These are phyloP conservation scores for Pseudomicrostroma phylloplanum DNA, from an alignment of 1,284 basidiomycete genomes.

Conservation along the genomic window DNA sequence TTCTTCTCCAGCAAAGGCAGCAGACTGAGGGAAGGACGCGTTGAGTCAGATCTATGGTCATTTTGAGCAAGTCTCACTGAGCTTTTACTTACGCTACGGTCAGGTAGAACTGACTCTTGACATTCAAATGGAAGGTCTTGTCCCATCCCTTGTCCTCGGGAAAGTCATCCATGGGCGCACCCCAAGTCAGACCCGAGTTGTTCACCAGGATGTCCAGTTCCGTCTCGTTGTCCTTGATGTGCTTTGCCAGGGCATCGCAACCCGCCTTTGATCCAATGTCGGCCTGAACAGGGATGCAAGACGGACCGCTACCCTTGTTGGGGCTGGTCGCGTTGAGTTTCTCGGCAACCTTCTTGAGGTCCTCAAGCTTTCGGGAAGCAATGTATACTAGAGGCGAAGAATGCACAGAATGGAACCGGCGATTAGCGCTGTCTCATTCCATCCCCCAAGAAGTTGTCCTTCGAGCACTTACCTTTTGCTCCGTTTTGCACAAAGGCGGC, in stretches of 20 bases:
- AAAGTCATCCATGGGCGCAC: conserved; percentile 65
- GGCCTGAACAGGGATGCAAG: conserved; percentile 37
- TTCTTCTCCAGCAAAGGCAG: conserved; percentile 38
- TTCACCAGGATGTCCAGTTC: conserved; percentile 57
- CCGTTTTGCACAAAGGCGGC: conserved; percentile 72
- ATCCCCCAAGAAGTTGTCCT: neutral
- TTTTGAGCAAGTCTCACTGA: no score
- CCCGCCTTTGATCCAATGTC: conserved; percentile 63
- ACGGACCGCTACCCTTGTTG: conserved; percentile 3
- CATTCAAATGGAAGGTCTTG: conserved; percentile 46
- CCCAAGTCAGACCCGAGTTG: conserved; percentile 62
- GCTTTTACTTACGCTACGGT: conserved; percentile 34
- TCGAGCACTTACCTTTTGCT: conserved; percentile 49
- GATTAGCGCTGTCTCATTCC: neutral
- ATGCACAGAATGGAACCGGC: neutral
- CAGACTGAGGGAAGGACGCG: conserved; percentile 14
- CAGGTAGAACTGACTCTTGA: conserved; percentile 49
- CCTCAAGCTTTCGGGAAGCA: conserved; percentile 63
- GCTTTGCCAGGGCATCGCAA: conserved; percentile 66
- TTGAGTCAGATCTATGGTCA: neutral
- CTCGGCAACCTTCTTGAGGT: conserved; percentile 60
- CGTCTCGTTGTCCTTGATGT: conserved; percentile 62
- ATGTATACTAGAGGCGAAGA: conserved; percentile 61
- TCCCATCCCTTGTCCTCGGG: conserved; percentile 71
- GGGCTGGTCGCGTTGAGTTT: conserved; percentile 25